phyloP scores from a whole-genome alignment of 441 rosid species.

The Manihot esculenta region DNA sequence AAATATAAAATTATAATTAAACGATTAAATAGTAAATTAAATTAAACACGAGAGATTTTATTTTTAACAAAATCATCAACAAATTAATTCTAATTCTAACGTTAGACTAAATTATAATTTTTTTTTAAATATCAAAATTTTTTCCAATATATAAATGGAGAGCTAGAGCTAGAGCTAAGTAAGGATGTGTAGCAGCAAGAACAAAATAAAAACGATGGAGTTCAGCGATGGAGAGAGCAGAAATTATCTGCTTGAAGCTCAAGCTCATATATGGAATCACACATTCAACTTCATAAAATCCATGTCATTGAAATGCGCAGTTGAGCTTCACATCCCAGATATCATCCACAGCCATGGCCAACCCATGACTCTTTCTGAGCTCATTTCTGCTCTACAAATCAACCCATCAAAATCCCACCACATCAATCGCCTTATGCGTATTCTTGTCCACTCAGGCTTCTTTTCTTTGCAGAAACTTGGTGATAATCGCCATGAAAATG shows the following conservation, averaged over 20 bases:
- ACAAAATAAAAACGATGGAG: background rate
- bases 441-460: conserved; percentile 34
- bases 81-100: no score
- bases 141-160: no score
- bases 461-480: conserved; percentile 7
- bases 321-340: conserved; percentile 6
- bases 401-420: conserved; percentile 14
- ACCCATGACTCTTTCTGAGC: conserved; percentile 13
- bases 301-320: background rate
- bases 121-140: no score
- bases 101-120: no score
- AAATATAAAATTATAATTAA: no score
- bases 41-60: no score
- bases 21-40: no score
- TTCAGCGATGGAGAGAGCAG: background rate
- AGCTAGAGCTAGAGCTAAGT: no score
- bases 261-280: conserved; percentile 7
- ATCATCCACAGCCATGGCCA: conserved; percentile 1
- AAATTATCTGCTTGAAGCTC: background rate
- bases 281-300: background rate
- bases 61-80: no score
- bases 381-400: conserved; percentile 11
- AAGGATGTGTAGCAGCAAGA: no score
- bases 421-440: conserved; percentile 31
- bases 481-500: conserved; percentile 5